Base-by-base conservation (phyloP, 495 filamentous ascomycete genomes). In the Chlorociboria aeruginascens region DNA sequence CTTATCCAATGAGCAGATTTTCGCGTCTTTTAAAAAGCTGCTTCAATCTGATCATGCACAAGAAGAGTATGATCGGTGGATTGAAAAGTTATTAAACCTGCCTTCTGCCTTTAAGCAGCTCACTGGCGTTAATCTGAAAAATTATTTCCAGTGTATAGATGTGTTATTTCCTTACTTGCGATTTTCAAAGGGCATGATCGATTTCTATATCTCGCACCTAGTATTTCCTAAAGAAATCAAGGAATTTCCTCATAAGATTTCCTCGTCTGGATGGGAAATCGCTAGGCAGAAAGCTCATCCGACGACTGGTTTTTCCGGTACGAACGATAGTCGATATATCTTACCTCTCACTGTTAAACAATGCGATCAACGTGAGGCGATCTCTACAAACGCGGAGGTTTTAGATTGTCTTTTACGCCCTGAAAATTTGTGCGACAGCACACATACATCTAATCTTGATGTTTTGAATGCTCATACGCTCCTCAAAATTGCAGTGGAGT, bases 231-330 rank as follows among this genome's bases (percentile, higher is more conserved):
- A 69, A 50, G 77, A 83, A 47, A 71, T 77, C 60, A 81, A 72
- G 33, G 62, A 76, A 40, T 89, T 84, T 47, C 72, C 76, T 0
- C 48, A 69, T 0, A 89, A 83, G 55, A 63, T 88, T 1, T 79
- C 78, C 0, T 69, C 78, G 0, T 86, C 82, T 0, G 82, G 78
- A 0, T 88, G 83, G 79, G 83, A 88, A 57, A 66, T 85, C 34
- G 74, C 54, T 1, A 64, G 69, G 48, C 45, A 48, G 3, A 77
- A 71, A 51, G 40, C 13, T 0, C 62, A 76, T 29, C 68, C 71
- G 0, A 77, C 75, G 0, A 80, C 75, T 0, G 82, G 82, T 0
- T 87, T 88, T 50, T 85, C 81, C 58, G 82, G 83, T 2, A 89
- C 83, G 0, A 86, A 82, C 34, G 82, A 89, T 54, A 77, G 71